A percentile compares a stretch with the other conserved stretches of the same genome.
phyloP scores from a whole-genome alignment of 1,284 basidiomycete genomes.

The Phellopilus nigrolimitatus region DNA sequence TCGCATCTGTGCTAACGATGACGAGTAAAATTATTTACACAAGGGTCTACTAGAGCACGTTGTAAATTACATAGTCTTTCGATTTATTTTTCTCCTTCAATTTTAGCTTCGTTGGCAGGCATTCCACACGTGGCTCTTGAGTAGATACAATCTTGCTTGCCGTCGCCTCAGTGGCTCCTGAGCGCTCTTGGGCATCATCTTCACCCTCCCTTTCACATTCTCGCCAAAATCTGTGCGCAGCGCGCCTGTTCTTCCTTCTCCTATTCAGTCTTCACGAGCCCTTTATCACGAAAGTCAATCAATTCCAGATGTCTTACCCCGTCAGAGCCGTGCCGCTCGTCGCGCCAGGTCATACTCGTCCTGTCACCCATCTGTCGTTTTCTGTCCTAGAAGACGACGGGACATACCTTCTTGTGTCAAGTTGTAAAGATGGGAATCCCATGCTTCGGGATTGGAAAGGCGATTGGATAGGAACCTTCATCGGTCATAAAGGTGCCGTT shows the following conservation, averaged over 20 bases:
- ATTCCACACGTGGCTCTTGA: background rate
- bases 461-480: slow-evolving; percentile 98
- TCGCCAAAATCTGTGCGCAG: slow-evolving; percentile 43
- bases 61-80: background rate
- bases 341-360: slow-evolving; percentile 77
- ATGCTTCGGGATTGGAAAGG: slow-evolving; percentile 97
- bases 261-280: slow-evolving; percentile 2
- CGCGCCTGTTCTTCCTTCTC: slow-evolving; percentile 40
- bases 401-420: slow-evolving; percentile 84
- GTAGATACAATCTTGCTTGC: background rate
- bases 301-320: slow-evolving; percentile 23
- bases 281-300: slow-evolving; percentile 35
- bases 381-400: slow-evolving; percentile 80
- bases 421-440: slow-evolving; percentile 95
- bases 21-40: slow-evolving; percentile 8
- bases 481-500: slow-evolving; percentile 98
- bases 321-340: slow-evolving; percentile 71
- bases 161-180: background rate
- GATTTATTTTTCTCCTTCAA: background rate
- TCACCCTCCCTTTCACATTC: slow-evolving; percentile 7
- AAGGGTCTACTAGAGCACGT: background rate
- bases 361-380: slow-evolving; percentile 92
- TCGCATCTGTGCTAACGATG: slow-evolving; percentile 5
- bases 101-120: too few species aligned
- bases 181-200: slow-evolving; percentile 5